Percentiles rank a stretch among this genome's conserved stretches.
phyloP scores from a whole-genome alignment of 192 early-diverging fungal species.

The Podila epicladia region DNA sequence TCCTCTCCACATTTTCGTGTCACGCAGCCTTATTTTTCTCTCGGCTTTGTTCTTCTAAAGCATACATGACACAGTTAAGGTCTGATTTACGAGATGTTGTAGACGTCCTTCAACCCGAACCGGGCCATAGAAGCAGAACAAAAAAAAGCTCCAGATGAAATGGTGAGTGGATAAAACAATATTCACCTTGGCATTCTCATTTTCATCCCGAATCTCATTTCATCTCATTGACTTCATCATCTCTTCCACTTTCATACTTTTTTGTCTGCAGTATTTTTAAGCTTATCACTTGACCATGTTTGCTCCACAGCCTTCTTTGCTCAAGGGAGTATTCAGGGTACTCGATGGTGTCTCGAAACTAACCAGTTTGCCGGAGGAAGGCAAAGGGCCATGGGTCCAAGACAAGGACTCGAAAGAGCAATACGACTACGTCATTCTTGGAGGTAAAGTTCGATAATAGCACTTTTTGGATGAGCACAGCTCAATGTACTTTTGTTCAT shows the following conservation, averaged over 20 bases:
- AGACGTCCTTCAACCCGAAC: too few relatives aligned
- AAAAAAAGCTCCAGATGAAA: too few relatives aligned
- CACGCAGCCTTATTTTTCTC: too few relatives aligned
- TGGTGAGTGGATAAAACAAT: too few relatives aligned
- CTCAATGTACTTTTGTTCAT: too few relatives aligned
- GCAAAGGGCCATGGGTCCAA: slow-evolving; percentile 7
- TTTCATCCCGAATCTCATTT: neutral
- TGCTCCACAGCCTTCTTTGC: too few relatives aligned
- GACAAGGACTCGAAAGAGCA: slow-evolving; percentile 3
- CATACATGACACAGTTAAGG: too few relatives aligned
- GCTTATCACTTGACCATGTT: neutral
- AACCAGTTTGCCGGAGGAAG: neutral
- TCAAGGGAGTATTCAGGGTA: neutral
- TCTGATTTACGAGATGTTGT: too few relatives aligned
- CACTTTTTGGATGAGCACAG: neutral
- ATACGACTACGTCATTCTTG: slow-evolving; percentile 14
- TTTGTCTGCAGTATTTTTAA: neutral
- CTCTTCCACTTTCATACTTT: neutral
- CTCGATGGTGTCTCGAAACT: neutral
- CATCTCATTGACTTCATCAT: neutral
- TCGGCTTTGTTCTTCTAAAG: too few relatives aligned
- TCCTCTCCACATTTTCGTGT: too few relatives aligned
- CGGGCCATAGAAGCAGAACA: too few relatives aligned
- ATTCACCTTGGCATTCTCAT: neutral
- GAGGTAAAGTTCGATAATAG: neutral